Base-by-base conservation (phyloP, 2,329 filamentous ascomycete species). In the Penicillium sp. region DNA sequence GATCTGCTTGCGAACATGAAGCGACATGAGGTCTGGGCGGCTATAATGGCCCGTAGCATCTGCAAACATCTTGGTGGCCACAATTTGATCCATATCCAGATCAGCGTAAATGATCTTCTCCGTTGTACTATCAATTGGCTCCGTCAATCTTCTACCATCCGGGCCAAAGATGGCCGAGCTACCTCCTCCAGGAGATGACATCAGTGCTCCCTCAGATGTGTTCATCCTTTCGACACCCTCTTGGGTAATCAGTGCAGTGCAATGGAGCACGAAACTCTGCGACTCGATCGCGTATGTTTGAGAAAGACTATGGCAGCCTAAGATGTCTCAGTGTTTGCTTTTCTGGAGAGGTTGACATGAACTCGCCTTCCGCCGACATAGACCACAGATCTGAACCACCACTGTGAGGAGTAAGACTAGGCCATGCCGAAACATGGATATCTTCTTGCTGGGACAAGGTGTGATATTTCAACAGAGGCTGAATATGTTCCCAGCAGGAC, bases 231-330 rank as follows among this genome's bases (percentile, higher is more conserved):
- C 64, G 13, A 83, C 75, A 0, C 78, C 83, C 14, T 73, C 66
- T 7, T 79, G 62, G 0, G 73, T 76, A 50, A 83, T 73, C 3
- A 86, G 75, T 0, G 77, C 69, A 0, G 82, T 83, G 48, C 72
- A 72, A 60, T 84, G 82, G 3, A 86, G 75, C 1, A 87, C 84
- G 58, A 81, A 87, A 0, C 80, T 69, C 9, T 76, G 74, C 1
- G 81, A 78, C 65, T 88, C 85, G 9, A 87, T 79, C 1, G 85
- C 84, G 61, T 86, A 85, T 0, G 79, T 77, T 58, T 81, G 81
- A 0, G 82, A 80, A 1, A 85, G 71, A 45, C 65, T 76, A 29
- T 75, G 75, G 55, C 75, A 78, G 4, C 61, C 59, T 57, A 8
- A 4, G 3, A 21, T 29, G 49, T 21, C 53, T 44, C 16, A 55